phyloP scores from a whole-genome alignment of 139 green algal genomes.

The Tetratostichococcus sp. region DNA sequence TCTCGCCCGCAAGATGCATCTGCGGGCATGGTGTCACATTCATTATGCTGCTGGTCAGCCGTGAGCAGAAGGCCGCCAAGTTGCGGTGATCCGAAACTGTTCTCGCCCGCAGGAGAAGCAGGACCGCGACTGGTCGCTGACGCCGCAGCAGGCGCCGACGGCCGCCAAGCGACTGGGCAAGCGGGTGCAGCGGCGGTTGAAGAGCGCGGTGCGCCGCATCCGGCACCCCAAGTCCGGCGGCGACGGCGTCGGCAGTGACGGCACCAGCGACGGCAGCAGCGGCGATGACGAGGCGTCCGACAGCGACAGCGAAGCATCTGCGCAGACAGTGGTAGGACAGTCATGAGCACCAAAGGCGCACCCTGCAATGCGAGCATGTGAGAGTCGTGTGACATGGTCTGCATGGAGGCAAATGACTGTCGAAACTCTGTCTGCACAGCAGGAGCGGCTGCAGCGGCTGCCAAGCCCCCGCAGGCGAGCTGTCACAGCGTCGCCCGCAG shows the following conservation, averaged over 20 bases:
- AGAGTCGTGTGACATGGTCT: not conserved
- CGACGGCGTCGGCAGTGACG: not conserved
- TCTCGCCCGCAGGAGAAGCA: not conserved
- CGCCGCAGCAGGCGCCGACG: not conserved
- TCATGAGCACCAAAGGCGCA: no score
- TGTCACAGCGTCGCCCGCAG: no score
- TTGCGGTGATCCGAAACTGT: no score
- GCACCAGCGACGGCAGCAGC: not conserved
- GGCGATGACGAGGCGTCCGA: not conserved
- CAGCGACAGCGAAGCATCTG: not conserved
- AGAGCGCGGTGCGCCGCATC: not conserved
- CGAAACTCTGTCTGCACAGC: not conserved
- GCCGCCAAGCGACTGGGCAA: not conserved
- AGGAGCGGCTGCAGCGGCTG: not conserved
- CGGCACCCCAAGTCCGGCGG: not conserved
- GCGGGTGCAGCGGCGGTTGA: not conserved
- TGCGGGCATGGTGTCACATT: no score
- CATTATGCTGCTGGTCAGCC: no score
- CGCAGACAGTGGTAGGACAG: no score
- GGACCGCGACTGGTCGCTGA: not conserved
- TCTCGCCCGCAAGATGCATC: no score
- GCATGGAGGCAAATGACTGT: no score
- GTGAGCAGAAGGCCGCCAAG: no score
- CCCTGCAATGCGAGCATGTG: no score
- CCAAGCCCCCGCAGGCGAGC: not conserved